Evolutionary conservation across 2,329 filamentous ascomycete species (phyloP), one percentile per base, ranked within the genome.

Genomic region (Cercospora berteroae): DNA sequence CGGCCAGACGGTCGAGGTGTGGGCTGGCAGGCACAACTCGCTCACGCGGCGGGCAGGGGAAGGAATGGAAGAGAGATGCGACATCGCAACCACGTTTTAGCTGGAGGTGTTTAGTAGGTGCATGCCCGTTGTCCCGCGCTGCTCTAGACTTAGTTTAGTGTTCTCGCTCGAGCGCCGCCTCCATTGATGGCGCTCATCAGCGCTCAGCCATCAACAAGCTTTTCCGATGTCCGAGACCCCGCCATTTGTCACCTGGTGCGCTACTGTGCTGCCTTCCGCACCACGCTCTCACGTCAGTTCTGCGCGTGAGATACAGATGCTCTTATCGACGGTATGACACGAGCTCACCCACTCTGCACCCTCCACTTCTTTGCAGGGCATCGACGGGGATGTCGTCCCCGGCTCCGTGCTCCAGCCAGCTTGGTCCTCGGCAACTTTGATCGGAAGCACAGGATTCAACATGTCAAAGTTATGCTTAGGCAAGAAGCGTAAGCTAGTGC

Each of bases 401-500:
- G 1, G 44, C 25, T 57, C 52, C 52, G 9, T 18, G 52, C 52
- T 27, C 25, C 23, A 31, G n/a, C 20, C 52, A 31, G n/a, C 20
- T 16, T 27, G 13, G 23, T 29, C 25, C 36, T 42, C 31, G 33
- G 58, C 27, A 64, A 63, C 25, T 60, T 60, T 65, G 58, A 25
- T 65, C 31, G 20, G 42, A 39, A 29, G 65, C 57, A 39, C 39
- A 27, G 23, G 48, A 52, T 52, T 27, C 48, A 27, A 52, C 18
- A 6, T 16, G 48, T 60, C 20, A 42, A 52, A 44, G 58, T 27
- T 59, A 56, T 65, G 55, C 55, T 39, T 52, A 60, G 13, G 56
- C 18, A 29, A 29, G 55, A 65, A 60, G 63, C 52, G 55, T 39
- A 59, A 48, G 27, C 42, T 58, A 56, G 50, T 42, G 50, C 48